Percentiles rank a stretch among this genome's conserved stretches.
Evolutionary conservation across 306 rosid genomes (phyloP).

Genomic region (Begonia loranthoides): DNA sequence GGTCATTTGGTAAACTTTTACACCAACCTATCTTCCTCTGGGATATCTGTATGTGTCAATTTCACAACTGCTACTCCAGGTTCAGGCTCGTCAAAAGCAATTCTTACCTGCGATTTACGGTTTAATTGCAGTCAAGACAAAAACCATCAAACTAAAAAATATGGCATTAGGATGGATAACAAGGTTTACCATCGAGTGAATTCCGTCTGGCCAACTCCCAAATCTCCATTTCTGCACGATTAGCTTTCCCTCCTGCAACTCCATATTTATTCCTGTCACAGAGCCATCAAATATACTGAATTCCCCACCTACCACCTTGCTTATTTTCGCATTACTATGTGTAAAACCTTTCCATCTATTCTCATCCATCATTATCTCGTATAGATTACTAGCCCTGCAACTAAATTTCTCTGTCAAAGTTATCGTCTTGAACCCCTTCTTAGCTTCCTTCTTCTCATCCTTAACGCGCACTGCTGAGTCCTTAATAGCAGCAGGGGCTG

Average conservation of each 20-base stretch:
- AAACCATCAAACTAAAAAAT: not conserved
- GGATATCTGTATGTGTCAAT: conserved; percentile 68
- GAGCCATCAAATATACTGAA: conserved; percentile 78
- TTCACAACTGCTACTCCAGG: conserved; percentile 63
- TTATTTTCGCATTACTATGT: conserved; percentile 79
- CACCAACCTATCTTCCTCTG: conserved; percentile 77
- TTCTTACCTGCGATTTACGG: conserved; percentile 50
- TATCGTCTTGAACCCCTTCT: conserved; percentile 60
- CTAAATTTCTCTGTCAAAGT: conserved; percentile 75
- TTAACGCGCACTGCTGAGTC: conserved; percentile 10
- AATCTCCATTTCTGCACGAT: conserved; percentile 89
- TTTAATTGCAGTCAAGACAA: not conserved
- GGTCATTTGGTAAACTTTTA: too few species aligned
- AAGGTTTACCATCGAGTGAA: conserved; percentile 40
- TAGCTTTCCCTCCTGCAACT: conserved; percentile 66
- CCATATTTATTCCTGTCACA: conserved; percentile 65
- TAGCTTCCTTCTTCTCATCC: conserved; percentile 23
- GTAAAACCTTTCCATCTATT: conserved; percentile 95
- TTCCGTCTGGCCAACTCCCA: conserved; percentile 82
- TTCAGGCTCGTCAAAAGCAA: conserved; percentile 75
- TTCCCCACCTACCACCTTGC: conserved; percentile 83
- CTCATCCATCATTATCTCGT: conserved; percentile 92
- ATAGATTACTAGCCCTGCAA: conserved; percentile 67
- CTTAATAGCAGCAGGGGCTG: conserved; percentile 9
- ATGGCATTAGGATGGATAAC: not conserved